Evolutionary conservation across 306 rosid genomes (phyloP).

Genomic region (Quercus bicolor): DNA sequence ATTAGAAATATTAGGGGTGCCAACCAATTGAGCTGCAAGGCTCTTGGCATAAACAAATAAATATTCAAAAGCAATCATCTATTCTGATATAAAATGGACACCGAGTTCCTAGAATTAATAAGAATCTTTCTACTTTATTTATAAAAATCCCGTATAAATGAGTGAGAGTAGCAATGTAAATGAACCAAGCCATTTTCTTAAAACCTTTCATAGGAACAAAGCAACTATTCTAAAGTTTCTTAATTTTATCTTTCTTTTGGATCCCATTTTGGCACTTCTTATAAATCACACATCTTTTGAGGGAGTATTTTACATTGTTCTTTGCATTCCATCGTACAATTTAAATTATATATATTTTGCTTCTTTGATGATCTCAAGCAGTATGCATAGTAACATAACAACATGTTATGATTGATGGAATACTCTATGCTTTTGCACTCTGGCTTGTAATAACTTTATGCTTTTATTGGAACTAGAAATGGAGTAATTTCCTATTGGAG

Average conservation of each 20-base stretch:
- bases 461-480: background rate
- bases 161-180: background rate
- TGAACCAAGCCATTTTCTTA: background rate
- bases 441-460: background rate
- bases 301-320: background rate
- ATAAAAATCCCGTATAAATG: background rate
- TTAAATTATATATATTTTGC: background rate
- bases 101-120: background rate
- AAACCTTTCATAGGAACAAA: background rate
- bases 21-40: too few relatives aligned
- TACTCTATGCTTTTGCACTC: background rate
- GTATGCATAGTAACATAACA: too few relatives aligned
- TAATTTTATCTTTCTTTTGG: background rate
- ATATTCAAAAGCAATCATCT: background rate
- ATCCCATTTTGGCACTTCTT: background rate
- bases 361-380: background rate
- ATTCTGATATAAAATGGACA: background rate
- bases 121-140: background rate
- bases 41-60: background rate
- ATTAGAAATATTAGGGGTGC: too few relatives aligned
- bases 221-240: background rate
- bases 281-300: background rate
- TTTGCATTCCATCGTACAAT: background rate
- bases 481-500: background rate
- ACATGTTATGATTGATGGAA: too few relatives aligned